A percentile compares a stretch with the other conserved stretches of the same genome.
Conservation (phyloP, 2,329 filamentous ascomycete genomes). For the Emergomyces pasteurianus region DNA sequence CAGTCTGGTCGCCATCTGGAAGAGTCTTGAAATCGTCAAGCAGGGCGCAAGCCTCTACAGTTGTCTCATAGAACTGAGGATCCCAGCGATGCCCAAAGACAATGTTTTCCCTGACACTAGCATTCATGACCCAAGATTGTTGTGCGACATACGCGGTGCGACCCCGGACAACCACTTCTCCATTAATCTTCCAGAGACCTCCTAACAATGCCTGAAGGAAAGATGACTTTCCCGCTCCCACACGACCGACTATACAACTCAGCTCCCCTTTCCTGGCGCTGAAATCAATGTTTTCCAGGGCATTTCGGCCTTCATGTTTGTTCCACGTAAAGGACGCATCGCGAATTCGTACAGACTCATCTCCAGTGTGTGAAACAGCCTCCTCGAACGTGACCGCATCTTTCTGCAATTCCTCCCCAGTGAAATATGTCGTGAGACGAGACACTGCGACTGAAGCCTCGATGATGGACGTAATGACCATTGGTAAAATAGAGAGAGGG, state of each 20-base stretch:
- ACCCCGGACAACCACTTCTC: slow-evolving; percentile 71
- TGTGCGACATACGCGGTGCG: slow-evolving; percentile 85
- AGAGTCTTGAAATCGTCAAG: slow-evolving; percentile 82
- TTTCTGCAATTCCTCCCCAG: slow-evolving; percentile 76
- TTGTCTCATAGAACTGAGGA: slow-evolving; percentile 85
- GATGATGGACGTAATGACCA: slow-evolving; percentile 95
- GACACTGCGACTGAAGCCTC: slow-evolving; percentile 88
- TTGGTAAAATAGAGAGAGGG: slow-evolving; percentile 82
- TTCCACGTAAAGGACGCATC: slow-evolving; percentile 94
- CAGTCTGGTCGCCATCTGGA: slow-evolving; percentile 90
- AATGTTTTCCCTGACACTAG: slow-evolving; percentile 93
- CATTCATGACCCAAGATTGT: slow-evolving; percentile 93
- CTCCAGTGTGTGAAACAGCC: slow-evolving; percentile 61
- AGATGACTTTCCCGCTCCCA: slow-evolving; percentile 92
- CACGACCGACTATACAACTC: slow-evolving; percentile 82
- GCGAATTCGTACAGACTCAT: slow-evolving; percentile 72
- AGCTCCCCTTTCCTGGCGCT: slow-evolving; percentile 85
- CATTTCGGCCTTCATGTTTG: slow-evolving; percentile 56
- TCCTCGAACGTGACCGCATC: slow-evolving; percentile 65
- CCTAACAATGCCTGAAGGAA: slow-evolving; percentile 79
- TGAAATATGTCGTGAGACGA: slow-evolving; percentile 73
- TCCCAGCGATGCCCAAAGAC: slow-evolving; percentile 93
- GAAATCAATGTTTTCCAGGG: slow-evolving; percentile 74
- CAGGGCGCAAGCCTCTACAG: slow-evolving; percentile 81
- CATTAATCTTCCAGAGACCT: slow-evolving; percentile 80